phyloP scores from a whole-genome alignment of 352 stramenopile genomes.

The Phytophthora sp. region DNA sequence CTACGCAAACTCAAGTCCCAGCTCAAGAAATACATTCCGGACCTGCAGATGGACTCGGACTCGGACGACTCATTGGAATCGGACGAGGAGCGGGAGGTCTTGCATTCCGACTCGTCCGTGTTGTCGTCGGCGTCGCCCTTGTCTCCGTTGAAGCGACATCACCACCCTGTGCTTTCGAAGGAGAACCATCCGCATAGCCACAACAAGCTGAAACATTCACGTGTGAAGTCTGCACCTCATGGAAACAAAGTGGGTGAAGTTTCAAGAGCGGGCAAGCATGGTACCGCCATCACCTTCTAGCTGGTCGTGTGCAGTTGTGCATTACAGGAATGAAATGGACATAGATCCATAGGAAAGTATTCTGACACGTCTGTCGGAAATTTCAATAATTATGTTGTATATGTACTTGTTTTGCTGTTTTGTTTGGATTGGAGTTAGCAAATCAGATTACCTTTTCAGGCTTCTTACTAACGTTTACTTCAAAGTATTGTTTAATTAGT shows the following conservation, averaged over 20 bases:
- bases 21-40: slow-evolving; percentile 58
- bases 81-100: slow-evolving; percentile 31
- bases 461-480: no score
- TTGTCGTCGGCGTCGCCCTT: slow-evolving; percentile 24
- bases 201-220: slow-evolving; percentile 16
- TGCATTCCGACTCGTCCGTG: slow-evolving; percentile 18
- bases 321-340: slow-evolving; percentile 20
- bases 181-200: slow-evolving; percentile 16
- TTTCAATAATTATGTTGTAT: slow-evolving; percentile 32
- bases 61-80: slow-evolving; percentile 51
- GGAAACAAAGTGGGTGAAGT: slow-evolving; percentile 7
- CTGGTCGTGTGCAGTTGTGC: neutral
- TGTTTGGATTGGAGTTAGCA: no score
- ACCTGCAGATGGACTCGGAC: slow-evolving; percentile 48
- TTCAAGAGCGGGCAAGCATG: slow-evolving; percentile 13
- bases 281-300: slow-evolving; percentile 10
- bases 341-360: slow-evolving; percentile 16
- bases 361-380: neutral
- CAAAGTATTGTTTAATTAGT: no score
- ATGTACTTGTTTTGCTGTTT: slow-evolving; percentile 32
- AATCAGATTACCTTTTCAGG: no score
- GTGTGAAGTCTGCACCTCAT: slow-evolving; percentile 6
- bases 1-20: slow-evolving; percentile 47
- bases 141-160: slow-evolving; percentile 16
- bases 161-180: slow-evolving; percentile 7